Conservation (phyloP, 352 stramenopile species). For the Phytophthora capsici region DNA sequence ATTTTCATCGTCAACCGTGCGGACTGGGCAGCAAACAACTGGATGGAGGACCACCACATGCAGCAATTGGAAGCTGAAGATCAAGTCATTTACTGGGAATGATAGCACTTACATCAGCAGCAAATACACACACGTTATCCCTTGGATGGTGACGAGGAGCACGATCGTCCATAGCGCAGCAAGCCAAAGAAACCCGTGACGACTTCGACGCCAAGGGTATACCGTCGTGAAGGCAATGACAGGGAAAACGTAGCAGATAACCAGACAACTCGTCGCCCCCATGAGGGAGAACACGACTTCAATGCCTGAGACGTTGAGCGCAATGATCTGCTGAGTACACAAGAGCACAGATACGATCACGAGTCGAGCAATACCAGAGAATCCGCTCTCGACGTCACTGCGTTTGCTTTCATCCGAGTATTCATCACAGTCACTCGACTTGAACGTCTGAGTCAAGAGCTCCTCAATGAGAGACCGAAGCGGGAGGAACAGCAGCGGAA, state of each 20-base stretch:
- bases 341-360: conserved; percentile 30
- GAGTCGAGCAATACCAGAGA: conserved; percentile 6
- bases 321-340: conserved; percentile 35
- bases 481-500: conserved; percentile 60
- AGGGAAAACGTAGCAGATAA: conserved; percentile 62
- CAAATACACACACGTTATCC: conserved; percentile 31
- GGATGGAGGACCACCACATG: conserved; percentile 24
- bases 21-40: conserved; percentile 32
- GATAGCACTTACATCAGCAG: conserved; percentile 10
- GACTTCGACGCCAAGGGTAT: conserved; percentile 48
- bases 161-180: conserved; percentile 28
- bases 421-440: conserved; percentile 10
- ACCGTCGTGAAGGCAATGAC: conserved; percentile 51
- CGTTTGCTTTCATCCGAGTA: conserved; percentile 8
- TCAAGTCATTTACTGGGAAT: conserved; percentile 28
- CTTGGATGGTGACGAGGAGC: conserved; percentile 27
- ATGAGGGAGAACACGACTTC: conserved; percentile 63
- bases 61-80: conserved; percentile 19
- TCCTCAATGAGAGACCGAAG: conserved; percentile 46
- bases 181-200: conserved; percentile 28
- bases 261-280: conserved; percentile 50
- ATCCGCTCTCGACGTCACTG: not conserved
- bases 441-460: conserved; percentile 20
- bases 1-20: conserved; percentile 22
- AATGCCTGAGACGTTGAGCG: conserved; percentile 51